Evolutionary conservation across 1,284 basidiomycete species (phyloP).

Genomic region (Austroboletus olivaceoglutinosus): DNA sequence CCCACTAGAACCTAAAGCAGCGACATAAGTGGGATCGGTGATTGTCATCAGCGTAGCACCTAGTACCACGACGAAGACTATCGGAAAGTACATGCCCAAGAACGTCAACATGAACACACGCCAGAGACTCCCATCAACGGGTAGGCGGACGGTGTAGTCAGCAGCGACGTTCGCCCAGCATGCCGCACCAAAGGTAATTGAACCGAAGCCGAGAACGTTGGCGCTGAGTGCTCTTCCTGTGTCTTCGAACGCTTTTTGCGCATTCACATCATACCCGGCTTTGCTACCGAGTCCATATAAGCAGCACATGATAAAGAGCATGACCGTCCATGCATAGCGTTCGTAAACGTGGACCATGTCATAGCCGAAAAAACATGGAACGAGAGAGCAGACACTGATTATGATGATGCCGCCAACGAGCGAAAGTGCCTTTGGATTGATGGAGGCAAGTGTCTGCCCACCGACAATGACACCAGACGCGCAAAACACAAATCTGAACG

Average conservation of each 20-base stretch:
- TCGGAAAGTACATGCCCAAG: constrained; percentile 56
- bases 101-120: constrained; percentile 57
- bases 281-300: constrained; percentile 45
- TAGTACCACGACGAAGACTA: constrained; percentile 53
- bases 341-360: constrained; percentile 58
- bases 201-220: constrained; percentile 55
- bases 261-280: constrained; percentile 48
- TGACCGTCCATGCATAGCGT: constrained; percentile 60
- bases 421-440: constrained; percentile 39
- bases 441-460: constrained; percentile 46
- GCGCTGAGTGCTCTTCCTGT: constrained; percentile 43
- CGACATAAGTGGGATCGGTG: constrained; percentile 47
- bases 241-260: constrained; percentile 46
- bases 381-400: constrained; percentile 41
- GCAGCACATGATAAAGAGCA: constrained; percentile 55
- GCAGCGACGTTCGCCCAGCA: constrained; percentile 53
- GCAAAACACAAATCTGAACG: constrained; percentile 44
- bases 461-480: constrained; percentile 47
- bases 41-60: constrained; percentile 58
- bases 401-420: constrained; percentile 35
- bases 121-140: constrained; percentile 41
- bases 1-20: constrained; percentile 46
- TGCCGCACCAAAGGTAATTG: constrained; percentile 48
- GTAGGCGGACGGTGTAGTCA: constrained; percentile 56
- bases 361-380: constrained; percentile 54